Evolutionary conservation across 1,284 basidiomycete species (phyloP).

Genomic region (Neonothopanus nambi): DNA sequence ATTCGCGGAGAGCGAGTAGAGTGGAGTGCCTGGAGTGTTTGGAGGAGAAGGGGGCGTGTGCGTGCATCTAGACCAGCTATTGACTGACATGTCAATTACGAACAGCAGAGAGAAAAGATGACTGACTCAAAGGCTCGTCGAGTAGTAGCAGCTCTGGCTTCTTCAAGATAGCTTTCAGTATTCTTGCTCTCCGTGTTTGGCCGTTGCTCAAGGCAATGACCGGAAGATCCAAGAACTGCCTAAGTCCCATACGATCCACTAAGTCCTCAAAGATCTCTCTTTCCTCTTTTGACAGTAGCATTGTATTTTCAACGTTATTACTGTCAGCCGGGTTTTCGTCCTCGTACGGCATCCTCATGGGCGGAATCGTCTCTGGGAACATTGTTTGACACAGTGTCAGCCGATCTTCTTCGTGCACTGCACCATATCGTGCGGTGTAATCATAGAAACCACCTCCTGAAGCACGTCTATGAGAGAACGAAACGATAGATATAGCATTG

Average conservation of each 20-base stretch:
- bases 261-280: conserved; percentile 49
- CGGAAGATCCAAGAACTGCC: conserved; percentile 74
- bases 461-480: conserved; percentile 67
- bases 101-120: conserved; percentile 10
- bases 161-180: conserved; percentile 73
- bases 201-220: conserved; percentile 87
- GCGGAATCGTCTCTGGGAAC: conserved; percentile 50
- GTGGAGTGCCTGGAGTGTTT: conserved; percentile 64
- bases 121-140: conserved; percentile 82
- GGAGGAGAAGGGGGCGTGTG: conserved; percentile 56
- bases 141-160: conserved; percentile 65
- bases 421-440: conserved; percentile 88
- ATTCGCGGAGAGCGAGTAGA: conserved; percentile 53
- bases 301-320: conserved; percentile 22
- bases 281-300: conserved; percentile 28
- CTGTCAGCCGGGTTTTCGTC: conserved; percentile 28
- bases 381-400: conserved; percentile 72
- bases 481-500: conserved; percentile 61
- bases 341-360: conserved; percentile 29
- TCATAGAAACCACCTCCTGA: conserved; percentile 83
- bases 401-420: conserved; percentile 80
- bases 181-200: conserved; percentile 86
- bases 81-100: conserved; percentile 10
- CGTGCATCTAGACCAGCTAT: conserved; percentile 74
- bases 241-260: conserved; percentile 55